Evolutionary conservation across 2,329 filamentous ascomycete genomes (phyloP), one percentile per base, ranked within the genome.

Genomic region (Fusarium tjaetaba): DNA sequence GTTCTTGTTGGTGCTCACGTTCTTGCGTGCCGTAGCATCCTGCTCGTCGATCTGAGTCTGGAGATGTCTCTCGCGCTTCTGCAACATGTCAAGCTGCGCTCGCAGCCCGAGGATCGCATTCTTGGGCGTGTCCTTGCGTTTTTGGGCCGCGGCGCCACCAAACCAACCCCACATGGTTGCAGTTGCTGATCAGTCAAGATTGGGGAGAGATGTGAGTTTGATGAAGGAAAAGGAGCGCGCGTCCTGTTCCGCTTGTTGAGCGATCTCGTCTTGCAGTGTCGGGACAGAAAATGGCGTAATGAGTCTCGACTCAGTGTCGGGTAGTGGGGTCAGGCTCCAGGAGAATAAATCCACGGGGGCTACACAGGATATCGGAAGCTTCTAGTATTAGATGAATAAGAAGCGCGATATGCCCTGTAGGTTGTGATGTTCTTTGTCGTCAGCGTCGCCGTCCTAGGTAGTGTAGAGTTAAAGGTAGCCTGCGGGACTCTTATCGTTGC

Each of bases 31-130:
- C 75, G 97, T 89, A 42, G 88, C 89, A 79, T 97, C 94, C 83
- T 98, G 95, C 83, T 98, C 95, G 32, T 94, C 92, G 86, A 98
- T 97, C 86, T 97, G 95, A 72, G 89, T 93, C 83, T 96, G 93
- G 71, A 98, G 85, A 81, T 98, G 94, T 83, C 90, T 93, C 87
- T 98, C 95, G 69, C 96, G 90, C 89, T 99, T 99, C 85, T 97
- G 94, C 81, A 99, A 88, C 95, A 98, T 98, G 78, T 98, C 96
- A 49, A 98, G 88, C 86, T 98, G 96, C 80, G 92, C 89, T 77
- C 96, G 91, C 80, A 99, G 86, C 69, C 90, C 90, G 65, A 99
- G 88, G 79, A 99, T 99, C 77, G 96, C 96, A 87, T 97, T 96
- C 89, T 99, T 99, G 65, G 96, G 94, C 69, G 91, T 93, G 85